These are phyloP conservation scores for Gossypium laxum DNA, from an alignment of 441 rosid genomes.

Conservation along the genomic window DNA sequence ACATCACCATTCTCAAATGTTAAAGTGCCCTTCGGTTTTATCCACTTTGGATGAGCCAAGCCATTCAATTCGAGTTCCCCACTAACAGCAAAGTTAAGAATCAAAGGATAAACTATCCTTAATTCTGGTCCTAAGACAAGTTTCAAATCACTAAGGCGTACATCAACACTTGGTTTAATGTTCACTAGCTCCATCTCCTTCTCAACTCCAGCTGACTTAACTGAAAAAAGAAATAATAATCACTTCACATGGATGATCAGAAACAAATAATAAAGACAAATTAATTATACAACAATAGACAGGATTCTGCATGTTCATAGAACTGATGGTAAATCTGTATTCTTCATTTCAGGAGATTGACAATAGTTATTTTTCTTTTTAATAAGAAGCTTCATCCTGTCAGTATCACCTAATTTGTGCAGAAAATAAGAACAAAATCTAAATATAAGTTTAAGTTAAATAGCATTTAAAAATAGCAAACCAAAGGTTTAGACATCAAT, in stretches of 20 bases:
- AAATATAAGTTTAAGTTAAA: neutral
- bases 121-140: conserved; percentile 91
- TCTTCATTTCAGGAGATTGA: neutral
- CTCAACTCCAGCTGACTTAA: conserved; percentile 57
- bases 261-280: neutral
- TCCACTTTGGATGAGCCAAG: conserved; percentile 76
- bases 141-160: conserved; percentile 82
- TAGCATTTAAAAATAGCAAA: neutral
- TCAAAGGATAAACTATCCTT: conserved; percentile 86
- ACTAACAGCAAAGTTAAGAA: conserved; percentile 83
- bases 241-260: neutral
- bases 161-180: conserved; percentile 70
- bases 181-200: conserved; percentile 60
- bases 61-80: conserved; percentile 94
- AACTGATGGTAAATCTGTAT: neutral
- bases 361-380: neutral
- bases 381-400: neutral
- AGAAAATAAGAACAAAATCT: neutral
- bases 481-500: neutral
- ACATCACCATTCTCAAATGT: conserved; percentile 93
- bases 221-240: conserved; percentile 24
- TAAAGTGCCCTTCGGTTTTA: conserved; percentile 81
- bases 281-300: neutral
- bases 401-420: neutral
- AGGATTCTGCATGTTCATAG: neutral